Percentiles rank a stretch among this genome's conserved stretches.
phyloP scores from a whole-genome alignment of 805 yeast genomes.

The Naumovozyma dairenensis region DNA sequence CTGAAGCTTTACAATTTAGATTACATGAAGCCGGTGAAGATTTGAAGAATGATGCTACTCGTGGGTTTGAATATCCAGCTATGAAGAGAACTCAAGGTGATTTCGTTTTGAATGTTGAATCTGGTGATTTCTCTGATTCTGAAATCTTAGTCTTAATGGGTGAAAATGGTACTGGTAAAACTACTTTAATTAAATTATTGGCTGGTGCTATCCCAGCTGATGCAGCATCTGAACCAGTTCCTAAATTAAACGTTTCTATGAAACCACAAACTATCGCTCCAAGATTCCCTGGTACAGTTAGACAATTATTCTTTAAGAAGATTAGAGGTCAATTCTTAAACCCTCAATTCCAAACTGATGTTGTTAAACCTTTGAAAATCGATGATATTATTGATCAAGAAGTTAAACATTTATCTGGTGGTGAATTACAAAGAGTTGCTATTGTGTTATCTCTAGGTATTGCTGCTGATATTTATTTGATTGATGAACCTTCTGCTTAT shows the following conservation, averaged over 20 bases:
- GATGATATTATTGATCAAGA: conserved; percentile 96
- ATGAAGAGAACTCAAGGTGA: conserved; percentile 94
- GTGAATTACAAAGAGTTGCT: conserved; percentile 99
- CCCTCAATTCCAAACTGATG: conserved; percentile 98
- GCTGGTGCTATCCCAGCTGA: conserved; percentile 93
- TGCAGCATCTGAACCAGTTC: conserved; percentile 61
- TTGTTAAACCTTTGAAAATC: conserved; percentile 85
- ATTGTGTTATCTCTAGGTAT: conserved; percentile 90
- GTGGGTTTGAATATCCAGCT: conserved; percentile 66
- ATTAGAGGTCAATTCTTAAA: conserved; percentile 87
- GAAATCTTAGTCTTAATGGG: conserved; percentile 99
- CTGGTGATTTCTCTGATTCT: conserved; percentile 90
- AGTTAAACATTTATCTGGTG: conserved; percentile 96
- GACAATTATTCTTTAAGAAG: conserved; percentile 94
- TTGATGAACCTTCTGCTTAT: conserved; percentile 98
- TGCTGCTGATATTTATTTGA: conserved; percentile 90
- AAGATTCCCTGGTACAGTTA: conserved; percentile 95
- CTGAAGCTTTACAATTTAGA: conserved; percentile 90
- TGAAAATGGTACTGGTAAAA: conserved; percentile 99
- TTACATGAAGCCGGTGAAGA: conserved; percentile 82
- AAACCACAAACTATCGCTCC: conserved; percentile 99
- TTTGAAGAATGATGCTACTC: conserved; percentile 63
- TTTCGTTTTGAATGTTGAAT: conserved; percentile 70
- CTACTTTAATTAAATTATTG: conserved; percentile 88
- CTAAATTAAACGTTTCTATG: conserved; percentile 88